A percentile compares a stretch with the other conserved stretches of the same genome.
These are phyloP conservation scores for Kwoniella heveanensis DNA, from an alignment of 768 basidiomycete genomes.

Conservation along the genomic window DNA sequence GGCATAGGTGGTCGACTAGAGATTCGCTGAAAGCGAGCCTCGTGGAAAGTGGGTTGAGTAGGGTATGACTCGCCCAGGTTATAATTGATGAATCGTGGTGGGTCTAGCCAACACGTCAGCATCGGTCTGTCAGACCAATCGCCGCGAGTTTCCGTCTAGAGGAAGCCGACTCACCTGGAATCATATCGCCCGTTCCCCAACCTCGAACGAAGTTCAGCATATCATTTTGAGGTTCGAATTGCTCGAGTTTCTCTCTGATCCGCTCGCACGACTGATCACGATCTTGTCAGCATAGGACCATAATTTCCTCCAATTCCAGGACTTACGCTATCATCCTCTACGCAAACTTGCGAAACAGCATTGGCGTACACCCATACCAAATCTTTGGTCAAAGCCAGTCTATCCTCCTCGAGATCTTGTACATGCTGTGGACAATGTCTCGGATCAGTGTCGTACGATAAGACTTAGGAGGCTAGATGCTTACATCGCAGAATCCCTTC, in stretches of 20 bases:
- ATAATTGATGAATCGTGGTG: slow-evolving; percentile 84
- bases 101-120: slow-evolving; percentile 59
- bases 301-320: neutral
- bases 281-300: neutral
- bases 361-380: slow-evolving; percentile 96
- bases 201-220: slow-evolving; percentile 85
- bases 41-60: slow-evolving; percentile 60
- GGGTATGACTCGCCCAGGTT: slow-evolving; percentile 53
- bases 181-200: slow-evolving; percentile 82
- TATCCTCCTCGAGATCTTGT: slow-evolving; percentile 93
- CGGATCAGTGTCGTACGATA: slow-evolving; percentile 5
- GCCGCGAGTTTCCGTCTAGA: too few species aligned
- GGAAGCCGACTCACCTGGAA: slow-evolving; percentile 61
- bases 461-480: slow-evolving; percentile 8
- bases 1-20: slow-evolving; percentile 60
- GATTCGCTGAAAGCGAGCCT: slow-evolving; percentile 57
- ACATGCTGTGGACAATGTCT: slow-evolving; percentile 59
- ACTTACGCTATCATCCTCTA: slow-evolving; percentile 87
- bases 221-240: slow-evolving; percentile 82
- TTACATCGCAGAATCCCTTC: slow-evolving; percentile 85
- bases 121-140: neutral
- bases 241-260: slow-evolving; percentile 80
- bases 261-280: slow-evolving; percentile 79
- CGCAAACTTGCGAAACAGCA: slow-evolving; percentile 91
- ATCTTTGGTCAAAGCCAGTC: slow-evolving; percentile 92